Evolutionary conservation across 148 eudicot genomes (phyloP), one percentile per base, ranked within the genome.

Genomic region (Suaeda aralocaspica): DNA sequence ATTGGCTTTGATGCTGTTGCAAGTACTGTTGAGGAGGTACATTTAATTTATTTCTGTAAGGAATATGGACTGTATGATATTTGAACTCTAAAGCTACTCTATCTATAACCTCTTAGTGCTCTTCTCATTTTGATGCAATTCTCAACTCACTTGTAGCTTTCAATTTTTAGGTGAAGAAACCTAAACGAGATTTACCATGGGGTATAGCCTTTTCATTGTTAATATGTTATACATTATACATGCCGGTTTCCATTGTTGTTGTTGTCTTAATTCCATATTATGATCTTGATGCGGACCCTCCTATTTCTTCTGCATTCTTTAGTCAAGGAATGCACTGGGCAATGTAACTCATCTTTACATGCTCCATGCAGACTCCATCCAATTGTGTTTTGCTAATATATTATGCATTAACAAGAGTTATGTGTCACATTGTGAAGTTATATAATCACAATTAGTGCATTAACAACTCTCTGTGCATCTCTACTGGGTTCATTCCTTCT

Each of bases 1-100:
- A 90, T 91, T 49, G 98, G 98, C 52, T 93, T 93, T 78, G 98
- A 93, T 87, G 84, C 92, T 60, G 98, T 93, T 62, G 98, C 98
- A 67, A 93, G 98, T 82, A 84, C 96, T 46, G 98, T 96, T 22
- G 98, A 93, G 79, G 98, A 93, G 92, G 98, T 88, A 78, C 44
- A 45, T 57, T 31, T 25, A 24, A 62, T 52, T 48, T 29, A 13
- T 65, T 24, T 33, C 33, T 26, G 7, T n/a, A 10, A 9, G 41
- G 19, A 25, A 36, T 52, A 3, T 39, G 50, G 14, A n/a, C n/a
- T 55, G 52, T 60, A 13, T 68, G 55, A 59, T 45, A 13, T 45
- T 21, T 46, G 34, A 25, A 39, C 2, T 12, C 18, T 29, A 10
- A 44, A 12, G 19, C 36, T 39, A 5, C n/a, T n/a, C n/a, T n/a